Evolutionary conservation across 345 rosid species (phyloP).

Genomic region (Moringa oleifera): DNA sequence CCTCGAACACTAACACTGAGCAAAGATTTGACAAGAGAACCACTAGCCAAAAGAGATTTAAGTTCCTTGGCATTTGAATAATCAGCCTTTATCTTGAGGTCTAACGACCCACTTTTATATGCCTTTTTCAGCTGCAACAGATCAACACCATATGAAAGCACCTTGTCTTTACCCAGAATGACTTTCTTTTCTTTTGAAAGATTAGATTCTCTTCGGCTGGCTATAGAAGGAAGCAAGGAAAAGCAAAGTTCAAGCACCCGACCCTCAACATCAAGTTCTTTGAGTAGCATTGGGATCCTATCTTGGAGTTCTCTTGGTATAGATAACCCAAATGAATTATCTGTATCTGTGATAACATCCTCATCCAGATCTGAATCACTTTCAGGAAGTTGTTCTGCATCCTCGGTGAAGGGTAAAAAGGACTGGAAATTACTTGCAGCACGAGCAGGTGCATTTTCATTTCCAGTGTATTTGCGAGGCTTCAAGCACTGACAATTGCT

Average conservation of each 20-base stretch:
- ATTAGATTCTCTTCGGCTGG: conserved; percentile 66
- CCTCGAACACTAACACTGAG: conserved; percentile 90
- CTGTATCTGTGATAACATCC: conserved; percentile 48
- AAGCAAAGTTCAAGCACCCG: conserved; percentile 68
- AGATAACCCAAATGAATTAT: conserved; percentile 46
- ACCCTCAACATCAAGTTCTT: conserved; percentile 78
- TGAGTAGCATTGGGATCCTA: conserved; percentile 53
- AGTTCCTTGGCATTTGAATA: conserved; percentile 92
- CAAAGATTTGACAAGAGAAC: conserved; percentile 91
- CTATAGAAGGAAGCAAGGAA: conserved; percentile 68
- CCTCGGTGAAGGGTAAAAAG: conserved; percentile 71
- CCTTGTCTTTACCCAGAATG: conserved; percentile 65
- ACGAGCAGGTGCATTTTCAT: conserved; percentile 47
- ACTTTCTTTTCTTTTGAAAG: conserved; percentile 66
- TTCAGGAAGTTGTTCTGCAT: conserved; percentile 76
- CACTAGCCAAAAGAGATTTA: conserved; percentile 75
- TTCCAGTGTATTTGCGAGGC: conserved; percentile 81
- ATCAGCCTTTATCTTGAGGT: conserved; percentile 94
- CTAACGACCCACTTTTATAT: conserved; percentile 94
- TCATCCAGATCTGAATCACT: conserved; percentile 95
- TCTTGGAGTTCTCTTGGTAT: conserved; percentile 71
- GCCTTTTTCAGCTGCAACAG: conserved; percentile 94
- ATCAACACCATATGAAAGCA: conserved; percentile 71
- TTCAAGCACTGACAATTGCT: conserved; percentile 95
- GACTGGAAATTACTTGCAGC: conserved; percentile 59